Percentiles rank a stretch among this genome's conserved stretches.
phyloP scores from a whole-genome alignment of 2,329 filamentous ascomycete genomes.

The Epichloe sylvatica region DNA sequence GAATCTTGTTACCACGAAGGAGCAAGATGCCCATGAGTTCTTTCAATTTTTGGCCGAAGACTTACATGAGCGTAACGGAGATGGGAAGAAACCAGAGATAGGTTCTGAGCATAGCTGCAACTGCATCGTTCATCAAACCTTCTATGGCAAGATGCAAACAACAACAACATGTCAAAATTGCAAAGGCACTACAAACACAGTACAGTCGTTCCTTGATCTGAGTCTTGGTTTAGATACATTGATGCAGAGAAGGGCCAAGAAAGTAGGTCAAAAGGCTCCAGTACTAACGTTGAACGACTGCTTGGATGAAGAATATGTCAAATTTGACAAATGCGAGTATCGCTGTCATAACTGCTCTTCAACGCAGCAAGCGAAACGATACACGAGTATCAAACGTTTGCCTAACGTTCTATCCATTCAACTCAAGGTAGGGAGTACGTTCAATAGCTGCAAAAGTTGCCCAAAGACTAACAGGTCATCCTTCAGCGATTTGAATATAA shows the following conservation, averaged over 20 bases:
- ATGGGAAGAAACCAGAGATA: slow-evolving; percentile 47
- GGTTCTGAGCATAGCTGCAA: slow-evolving; percentile 55
- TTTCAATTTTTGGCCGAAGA: slow-evolving; percentile 92
- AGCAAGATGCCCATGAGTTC: slow-evolving; percentile 95
- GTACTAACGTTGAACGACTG: slow-evolving; percentile 51
- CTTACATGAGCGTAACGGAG: slow-evolving; percentile 69
- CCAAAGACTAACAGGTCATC: background rate
- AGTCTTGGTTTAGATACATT: slow-evolving; percentile 71
- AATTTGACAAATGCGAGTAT: slow-evolving; percentile 78
- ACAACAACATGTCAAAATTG: slow-evolving; percentile 87
- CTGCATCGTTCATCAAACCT: slow-evolving; percentile 88
- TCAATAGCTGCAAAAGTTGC: background rate
- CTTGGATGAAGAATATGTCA: slow-evolving; percentile 74
- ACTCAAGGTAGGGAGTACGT: slow-evolving; percentile 51
- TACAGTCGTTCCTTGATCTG: slow-evolving; percentile 83
- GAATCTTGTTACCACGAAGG: slow-evolving; percentile 75
- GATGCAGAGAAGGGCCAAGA: slow-evolving; percentile 50
- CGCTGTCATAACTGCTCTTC: slow-evolving; percentile 68
- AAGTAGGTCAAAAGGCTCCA: slow-evolving; percentile 32
- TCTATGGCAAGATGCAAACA: slow-evolving; percentile 82
- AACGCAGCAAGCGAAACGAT: slow-evolving; percentile 67
- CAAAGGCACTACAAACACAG: slow-evolving; percentile 63
- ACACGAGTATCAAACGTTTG: slow-evolving; percentile 69
- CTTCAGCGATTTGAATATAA: slow-evolving; percentile 58
- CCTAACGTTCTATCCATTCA: slow-evolving; percentile 87